Evolutionary conservation across 495 filamentous ascomycete genomes (phyloP).

Genomic region (Sordaria brevicollis): DNA sequence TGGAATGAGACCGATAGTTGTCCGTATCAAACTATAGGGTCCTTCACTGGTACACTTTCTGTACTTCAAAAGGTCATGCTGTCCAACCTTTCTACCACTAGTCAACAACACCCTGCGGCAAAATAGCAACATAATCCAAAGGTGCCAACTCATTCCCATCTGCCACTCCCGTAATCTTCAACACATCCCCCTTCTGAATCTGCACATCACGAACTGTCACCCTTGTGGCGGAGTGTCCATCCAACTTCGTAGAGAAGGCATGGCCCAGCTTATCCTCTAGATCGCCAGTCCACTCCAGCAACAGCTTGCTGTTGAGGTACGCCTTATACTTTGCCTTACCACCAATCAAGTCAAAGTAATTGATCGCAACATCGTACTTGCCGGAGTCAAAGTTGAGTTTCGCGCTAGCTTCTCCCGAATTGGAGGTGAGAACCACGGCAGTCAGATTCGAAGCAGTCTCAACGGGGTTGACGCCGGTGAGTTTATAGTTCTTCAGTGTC

Average conservation of each 20-base stretch:
- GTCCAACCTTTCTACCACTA: conserved; percentile 11
- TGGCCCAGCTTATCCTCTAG: conserved; percentile 46
- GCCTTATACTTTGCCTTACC: conserved; percentile 41
- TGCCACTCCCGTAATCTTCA: conserved; percentile 50
- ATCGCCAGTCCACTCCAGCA: conserved; percentile 51
- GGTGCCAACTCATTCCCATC: conserved; percentile 53
- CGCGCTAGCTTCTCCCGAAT: conserved; percentile 35
- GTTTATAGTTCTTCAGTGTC: conserved; percentile 43
- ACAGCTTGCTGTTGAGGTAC: conserved; percentile 37
- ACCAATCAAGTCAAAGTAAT: conserved; percentile 53
- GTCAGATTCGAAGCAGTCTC: conserved; percentile 39
- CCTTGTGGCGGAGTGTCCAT: conserved; percentile 54
- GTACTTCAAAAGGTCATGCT: neutral
- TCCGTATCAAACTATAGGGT: neutral
- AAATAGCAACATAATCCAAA: conserved; percentile 54
- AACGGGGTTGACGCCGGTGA: conserved; percentile 40
- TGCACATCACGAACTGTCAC: conserved; percentile 45
- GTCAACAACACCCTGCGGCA: conserved; percentile 52
- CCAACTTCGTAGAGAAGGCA: conserved; percentile 43
- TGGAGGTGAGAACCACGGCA: conserved; percentile 16
- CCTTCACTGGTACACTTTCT: neutral
- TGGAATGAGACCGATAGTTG: neutral
- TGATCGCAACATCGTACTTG: conserved; percentile 51
- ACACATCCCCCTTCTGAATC: conserved; percentile 41
- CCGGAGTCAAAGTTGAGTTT: conserved; percentile 40